Base-by-base conservation (phyloP, 768 basidiomycete genomes). In the Phanerochaete carnosa region DNA sequence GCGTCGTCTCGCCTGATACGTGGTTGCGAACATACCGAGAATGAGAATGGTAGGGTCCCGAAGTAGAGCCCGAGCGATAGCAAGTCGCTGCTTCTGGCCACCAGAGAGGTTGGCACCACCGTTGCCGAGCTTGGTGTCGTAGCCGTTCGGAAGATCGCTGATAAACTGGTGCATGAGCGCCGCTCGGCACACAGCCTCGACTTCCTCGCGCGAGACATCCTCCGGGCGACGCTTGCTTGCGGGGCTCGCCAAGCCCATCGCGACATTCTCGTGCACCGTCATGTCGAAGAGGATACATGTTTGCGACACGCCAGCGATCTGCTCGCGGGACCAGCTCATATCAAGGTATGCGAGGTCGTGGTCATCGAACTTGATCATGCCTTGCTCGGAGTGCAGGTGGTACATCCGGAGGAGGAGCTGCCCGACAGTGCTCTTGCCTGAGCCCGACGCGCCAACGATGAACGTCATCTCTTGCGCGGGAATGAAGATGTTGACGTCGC, bases 91-190 rank as follows among this genome's bases (percentile, higher is more conserved):
- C 66, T 85, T 85, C 79, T 98, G 97, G 2, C 96, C 96, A 15
- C 96, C 96, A 63, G 91, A 94, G 65, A 95, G 74, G 46, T 82
- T 85, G 2, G 90, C 83, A 1, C 94, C 95, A 29, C 81, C 84
- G 25, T 77, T 84, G 0, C 91, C 92, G 2, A 98, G 74, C 30
- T 79, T 73, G 0, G 95, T 96, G 50, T 95, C 91, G 65, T 98
- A 98, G 0, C 94, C 94, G 2, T 88, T 81, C 0, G 92, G 93
- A n/a, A 98, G 75, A 57, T 88, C 90, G 16, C 76, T 73, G 4
- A 97, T 80, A 72, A 95, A 99, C 55, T 93, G 92, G 66, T 96
- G 90, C 65, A 98, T 79, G 70, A 96, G 79, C 0, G 94, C 94
- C 8, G 84, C 85, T n/a, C 83, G 78, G 68, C 94, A 95, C 0